A percentile compares a stretch with the other conserved stretches of the same genome.
These are phyloP conservation scores for Candolleomyces efflorescens DNA, from an alignment of 768 basidiomycete genomes.

Conservation along the genomic window DNA sequence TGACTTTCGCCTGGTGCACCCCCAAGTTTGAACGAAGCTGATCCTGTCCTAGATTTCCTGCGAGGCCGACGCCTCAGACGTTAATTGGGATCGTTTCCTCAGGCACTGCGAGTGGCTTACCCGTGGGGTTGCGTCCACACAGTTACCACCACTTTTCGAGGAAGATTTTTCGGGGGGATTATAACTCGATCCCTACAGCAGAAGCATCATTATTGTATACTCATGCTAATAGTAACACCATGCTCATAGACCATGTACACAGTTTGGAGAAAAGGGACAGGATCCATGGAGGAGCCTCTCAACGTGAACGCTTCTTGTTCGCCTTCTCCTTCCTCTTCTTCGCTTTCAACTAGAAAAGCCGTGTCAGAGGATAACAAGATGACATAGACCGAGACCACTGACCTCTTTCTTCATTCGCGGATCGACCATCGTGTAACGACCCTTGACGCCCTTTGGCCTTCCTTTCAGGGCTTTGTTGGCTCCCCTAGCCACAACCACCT, in stretches of 20 bases:
- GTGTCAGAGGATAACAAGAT: not conserved
- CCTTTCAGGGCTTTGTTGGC: slow-evolving; percentile 87
- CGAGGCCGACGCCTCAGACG: not conserved
- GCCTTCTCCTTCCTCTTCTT: slow-evolving; percentile 77
- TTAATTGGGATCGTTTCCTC: slow-evolving; percentile 1
- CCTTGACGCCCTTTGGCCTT: slow-evolving; percentile 93
- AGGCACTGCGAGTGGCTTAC: not conserved
- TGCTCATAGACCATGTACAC: too few relatives aligned
- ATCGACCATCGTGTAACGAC: slow-evolving; percentile 93
- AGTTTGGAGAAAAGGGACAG: too few relatives aligned
- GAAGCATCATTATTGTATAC: not conserved
- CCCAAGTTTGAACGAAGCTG: not conserved
- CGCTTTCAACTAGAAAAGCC: slow-evolving; percentile 60
- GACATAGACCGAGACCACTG: slow-evolving; percentile 14
- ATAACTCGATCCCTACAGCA: not conserved
- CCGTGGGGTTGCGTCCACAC: not conserved
- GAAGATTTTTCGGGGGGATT: not conserved
- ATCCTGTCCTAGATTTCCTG: not conserved
- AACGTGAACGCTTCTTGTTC: slow-evolving; percentile 49
- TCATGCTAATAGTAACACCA: not conserved
- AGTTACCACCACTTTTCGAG: not conserved
- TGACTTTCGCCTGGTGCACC: not conserved
- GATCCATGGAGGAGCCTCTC: too few relatives aligned
- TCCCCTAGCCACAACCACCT: slow-evolving; percentile 91
- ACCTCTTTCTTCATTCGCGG: slow-evolving; percentile 93